A percentile compares a stretch with the other conserved stretches of the same genome.
Evolutionary conservation across 495 filamentous ascomycete genomes (phyloP).

Genomic region (Hypoxylon trugodes): DNA sequence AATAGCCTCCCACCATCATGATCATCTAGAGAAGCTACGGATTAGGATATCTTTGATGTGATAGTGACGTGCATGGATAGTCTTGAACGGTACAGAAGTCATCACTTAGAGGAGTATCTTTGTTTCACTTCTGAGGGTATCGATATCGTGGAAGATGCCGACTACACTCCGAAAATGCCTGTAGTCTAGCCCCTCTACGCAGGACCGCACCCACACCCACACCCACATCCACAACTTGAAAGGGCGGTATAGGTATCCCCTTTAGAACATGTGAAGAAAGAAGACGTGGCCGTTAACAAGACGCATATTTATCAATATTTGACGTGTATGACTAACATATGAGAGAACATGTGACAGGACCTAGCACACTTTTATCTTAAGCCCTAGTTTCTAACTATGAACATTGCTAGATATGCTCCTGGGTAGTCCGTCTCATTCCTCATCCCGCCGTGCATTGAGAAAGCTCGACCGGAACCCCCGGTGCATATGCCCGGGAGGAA

Average conservation of each 20-base stretch:
- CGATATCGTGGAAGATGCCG: slow-evolving; percentile 28
- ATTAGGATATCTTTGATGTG: slow-evolving; percentile 26
- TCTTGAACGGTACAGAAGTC: slow-evolving; percentile 13
- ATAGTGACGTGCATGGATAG: slow-evolving; percentile 32
- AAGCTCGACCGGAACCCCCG: slow-evolving; percentile 41
- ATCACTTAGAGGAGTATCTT: not conserved
- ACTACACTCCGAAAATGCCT: slow-evolving; percentile 32
- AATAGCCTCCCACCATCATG: not conserved
- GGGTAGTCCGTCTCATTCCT: slow-evolving; percentile 10
- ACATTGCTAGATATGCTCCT: slow-evolving; percentile 24
- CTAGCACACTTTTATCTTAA: not conserved
- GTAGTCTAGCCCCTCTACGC: slow-evolving; percentile 15
- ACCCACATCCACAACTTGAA: too few species aligned
- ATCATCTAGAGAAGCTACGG: slow-evolving; percentile 14
- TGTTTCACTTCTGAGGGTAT: slow-evolving; percentile 4
- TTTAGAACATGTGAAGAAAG: slow-evolving; percentile 19
- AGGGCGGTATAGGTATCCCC: slow-evolving; percentile 3
- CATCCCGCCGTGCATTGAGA: slow-evolving; percentile 23
- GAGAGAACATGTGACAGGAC: slow-evolving; percentile 11
- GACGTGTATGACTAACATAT: slow-evolving; percentile 18
- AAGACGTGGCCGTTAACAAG: slow-evolving; percentile 35
- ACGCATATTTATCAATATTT: slow-evolving; percentile 34
- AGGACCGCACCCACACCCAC: slow-evolving; percentile 27
- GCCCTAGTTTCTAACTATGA: slow-evolving; percentile 1
- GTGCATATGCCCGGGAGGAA: slow-evolving; percentile 40